Base-by-base conservation (phyloP, 257 asterid genomes). In the Penstemon barbatus region DNA sequence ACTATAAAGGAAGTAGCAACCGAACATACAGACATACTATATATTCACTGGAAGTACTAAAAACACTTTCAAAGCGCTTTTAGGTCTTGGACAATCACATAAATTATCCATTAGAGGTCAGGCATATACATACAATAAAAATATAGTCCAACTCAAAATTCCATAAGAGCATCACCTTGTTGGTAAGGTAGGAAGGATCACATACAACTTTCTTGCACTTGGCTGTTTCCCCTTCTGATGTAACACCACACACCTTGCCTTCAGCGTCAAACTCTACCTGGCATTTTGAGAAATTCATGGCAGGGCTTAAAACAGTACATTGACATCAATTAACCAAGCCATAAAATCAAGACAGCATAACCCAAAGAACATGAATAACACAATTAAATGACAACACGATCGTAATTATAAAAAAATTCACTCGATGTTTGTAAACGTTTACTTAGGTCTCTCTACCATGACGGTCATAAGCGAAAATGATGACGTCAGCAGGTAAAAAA, bases 201-300 rank as follows among this genome's bases (percentile, higher is more conserved):
- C 98, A 92, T 33, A 92, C 98, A 77, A 92, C 93, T 77, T 92
- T 87, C 76, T 92, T 92, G 85, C 96, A 89, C 82, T 78, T 86
- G 25, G 98, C 98, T 63, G 98, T 92, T 83, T 92, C 98, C 59
- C 97, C 98, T 82, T 89, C 98, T 40, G 98, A 89, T 18, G 97
- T 86, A 68, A 92, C 98, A 52, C 98, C 98, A 68, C 83, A 79
- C 46, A 84, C 96, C 84, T 86, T 86, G 70, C 98, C 98, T 82
- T 87, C 96, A 54, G 75, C 96, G 40, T 89, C 71, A 80, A 87
- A 89, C 88, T 89, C 98, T 8, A 92, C 98, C 98, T 92, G 83
- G 43, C 61, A 75, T 74, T 71, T 25, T 50, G 39, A 76, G 38
- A 19, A 53, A 1, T 72, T 69, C 61, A 40, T 46, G 64, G 67